A percentile compares a stretch with the other conserved stretches of the same genome.
These are phyloP conservation scores for Phyllachora maydis DNA, from an alignment of 2,329 filamentous ascomycete species.

Conservation along the genomic window DNA sequence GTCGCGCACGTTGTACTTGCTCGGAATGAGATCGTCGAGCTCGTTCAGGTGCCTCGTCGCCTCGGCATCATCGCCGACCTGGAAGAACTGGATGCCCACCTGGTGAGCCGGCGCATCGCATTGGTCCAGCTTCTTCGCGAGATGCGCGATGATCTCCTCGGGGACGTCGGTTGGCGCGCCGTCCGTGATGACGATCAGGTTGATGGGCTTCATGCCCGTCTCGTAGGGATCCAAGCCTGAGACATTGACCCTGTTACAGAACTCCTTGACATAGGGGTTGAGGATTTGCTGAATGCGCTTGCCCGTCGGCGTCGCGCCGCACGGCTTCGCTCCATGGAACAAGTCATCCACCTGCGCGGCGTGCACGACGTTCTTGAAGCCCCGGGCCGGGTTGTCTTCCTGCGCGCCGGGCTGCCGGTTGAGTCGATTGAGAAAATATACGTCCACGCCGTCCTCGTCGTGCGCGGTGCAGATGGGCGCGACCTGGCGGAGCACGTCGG, in stretches of 20 bases:
- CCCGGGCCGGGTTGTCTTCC: slow-evolving; percentile 13
- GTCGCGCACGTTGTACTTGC: slow-evolving; percentile 43
- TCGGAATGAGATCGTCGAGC: slow-evolving; percentile 53
- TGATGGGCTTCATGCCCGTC: slow-evolving; percentile 48
- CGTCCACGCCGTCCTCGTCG: slow-evolving; percentile 71
- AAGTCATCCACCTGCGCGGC: slow-evolving; percentile 39
- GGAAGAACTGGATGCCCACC: slow-evolving; percentile 88
- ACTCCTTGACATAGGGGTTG: slow-evolving; percentile 43
- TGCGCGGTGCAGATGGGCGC: slow-evolving; percentile 62
- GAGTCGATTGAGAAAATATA: slow-evolving; percentile 70
- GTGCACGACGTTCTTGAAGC: slow-evolving; percentile 42
- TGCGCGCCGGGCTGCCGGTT: slow-evolving; percentile 3
- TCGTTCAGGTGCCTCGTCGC: slow-evolving; percentile 46
- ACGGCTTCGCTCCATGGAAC: slow-evolving; percentile 46
- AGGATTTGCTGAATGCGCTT: slow-evolving; percentile 51
- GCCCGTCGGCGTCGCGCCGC: slow-evolving; percentile 55
- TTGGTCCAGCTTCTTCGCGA: slow-evolving; percentile 50
- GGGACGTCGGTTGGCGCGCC: slow-evolving; percentile 65
- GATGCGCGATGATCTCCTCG: slow-evolving; percentile 43
- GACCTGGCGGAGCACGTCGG: slow-evolving; percentile 48
- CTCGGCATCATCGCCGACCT: slow-evolving; percentile 54
- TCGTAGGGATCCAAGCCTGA: slow-evolving; percentile 10
- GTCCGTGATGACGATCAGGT: slow-evolving; percentile 87
- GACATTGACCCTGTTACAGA: slow-evolving; percentile 16
- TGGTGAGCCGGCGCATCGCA: slow-evolving; percentile 58